A percentile compares a stretch with the other conserved stretches of the same genome.
Evolutionary conservation across 2,329 filamentous ascomycete species (phyloP).

Genomic region (Tolypocladium ovalisporum): DNA sequence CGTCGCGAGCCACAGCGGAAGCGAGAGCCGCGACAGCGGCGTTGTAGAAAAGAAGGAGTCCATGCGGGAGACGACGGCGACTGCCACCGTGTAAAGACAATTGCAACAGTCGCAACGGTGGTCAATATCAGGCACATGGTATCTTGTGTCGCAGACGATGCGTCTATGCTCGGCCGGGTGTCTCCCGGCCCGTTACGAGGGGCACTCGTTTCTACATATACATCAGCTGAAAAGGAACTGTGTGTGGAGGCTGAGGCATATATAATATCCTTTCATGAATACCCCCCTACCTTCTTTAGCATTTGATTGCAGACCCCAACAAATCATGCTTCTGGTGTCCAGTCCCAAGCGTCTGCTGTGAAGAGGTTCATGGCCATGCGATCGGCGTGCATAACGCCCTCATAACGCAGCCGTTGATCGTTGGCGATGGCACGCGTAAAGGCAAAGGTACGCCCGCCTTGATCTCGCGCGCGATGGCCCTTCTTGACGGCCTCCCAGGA

Average conservation of each 20-base stretch:
- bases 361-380: slow-evolving; percentile 42
- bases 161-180: background rate
- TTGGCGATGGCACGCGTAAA: slow-evolving; percentile 40
- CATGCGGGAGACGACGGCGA: slow-evolving; percentile 15
- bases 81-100: slow-evolving; percentile 2
- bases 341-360: slow-evolving; percentile 46
- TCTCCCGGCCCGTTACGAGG: background rate
- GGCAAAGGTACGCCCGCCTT: slow-evolving; percentile 22
- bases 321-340: slow-evolving; percentile 38
- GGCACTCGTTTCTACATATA: background rate
- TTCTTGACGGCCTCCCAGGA: slow-evolving; percentile 27
- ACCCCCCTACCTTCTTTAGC: background rate
- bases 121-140: background rate
- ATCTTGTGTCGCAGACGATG: background rate
- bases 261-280: background rate
- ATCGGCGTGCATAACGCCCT: slow-evolving; percentile 38
- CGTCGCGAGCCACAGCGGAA: slow-evolving; percentile 9
- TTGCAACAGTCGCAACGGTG: background rate
- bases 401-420: slow-evolving; percentile 38
- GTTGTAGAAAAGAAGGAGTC: slow-evolving; percentile 11
- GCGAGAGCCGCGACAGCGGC: slow-evolving; percentile 14
- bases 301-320: background rate
- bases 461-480: slow-evolving; percentile 3
- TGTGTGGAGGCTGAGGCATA: background rate
- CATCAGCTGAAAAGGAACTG: background rate